Conservation (phyloP, 768 basidiomycete genomes). For the Suillus weaverae region DNA sequence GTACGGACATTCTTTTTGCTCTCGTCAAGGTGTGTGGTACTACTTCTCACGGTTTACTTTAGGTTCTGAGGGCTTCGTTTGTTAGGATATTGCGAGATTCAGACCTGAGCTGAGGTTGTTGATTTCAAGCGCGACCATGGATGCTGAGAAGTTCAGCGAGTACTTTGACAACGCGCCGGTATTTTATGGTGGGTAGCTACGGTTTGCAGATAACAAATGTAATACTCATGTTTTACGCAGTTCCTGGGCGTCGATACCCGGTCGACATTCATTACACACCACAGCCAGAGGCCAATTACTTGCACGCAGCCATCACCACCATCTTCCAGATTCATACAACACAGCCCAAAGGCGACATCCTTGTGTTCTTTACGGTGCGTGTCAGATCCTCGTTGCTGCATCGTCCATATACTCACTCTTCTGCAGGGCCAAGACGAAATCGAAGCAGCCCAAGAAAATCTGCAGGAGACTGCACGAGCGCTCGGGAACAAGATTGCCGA, state of each 20-base stretch:
- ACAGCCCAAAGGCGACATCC: conserved; percentile 94
- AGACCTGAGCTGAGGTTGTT: conserved; percentile 90
- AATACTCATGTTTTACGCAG: conserved; percentile 39
- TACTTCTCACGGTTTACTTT: conserved; percentile 11
- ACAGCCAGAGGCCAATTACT: conserved; percentile 98
- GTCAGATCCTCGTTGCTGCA: neutral
- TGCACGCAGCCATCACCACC: conserved; percentile 97
- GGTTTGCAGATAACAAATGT: neutral
- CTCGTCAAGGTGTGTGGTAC: conserved; percentile 85
- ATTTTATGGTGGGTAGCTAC: conserved; percentile 70
- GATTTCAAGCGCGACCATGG: conserved; percentile 96
- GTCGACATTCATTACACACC: conserved; percentile 99
- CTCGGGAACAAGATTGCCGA: conserved; percentile 96
- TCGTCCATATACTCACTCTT: conserved; percentile 7
- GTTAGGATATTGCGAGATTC: conserved; percentile 93
- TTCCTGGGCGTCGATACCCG: conserved; percentile 95
- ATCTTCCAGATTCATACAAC: conserved; percentile 99
- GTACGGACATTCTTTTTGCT: conserved; percentile 98
- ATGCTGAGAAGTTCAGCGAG: conserved; percentile 96
- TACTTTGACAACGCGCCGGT: conserved; percentile 97
- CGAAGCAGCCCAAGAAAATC: conserved; percentile 93
- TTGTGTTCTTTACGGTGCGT: conserved; percentile 92
- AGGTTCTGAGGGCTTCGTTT: conserved; percentile 26
- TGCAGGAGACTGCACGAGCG: conserved; percentile 92
- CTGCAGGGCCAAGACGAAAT: conserved; percentile 94